Percentiles rank a stretch among this genome's conserved stretches.
phyloP scores from a whole-genome alignment of 1,139 yeast genomes.

The Protomyces arabidopsidicola region DNA sequence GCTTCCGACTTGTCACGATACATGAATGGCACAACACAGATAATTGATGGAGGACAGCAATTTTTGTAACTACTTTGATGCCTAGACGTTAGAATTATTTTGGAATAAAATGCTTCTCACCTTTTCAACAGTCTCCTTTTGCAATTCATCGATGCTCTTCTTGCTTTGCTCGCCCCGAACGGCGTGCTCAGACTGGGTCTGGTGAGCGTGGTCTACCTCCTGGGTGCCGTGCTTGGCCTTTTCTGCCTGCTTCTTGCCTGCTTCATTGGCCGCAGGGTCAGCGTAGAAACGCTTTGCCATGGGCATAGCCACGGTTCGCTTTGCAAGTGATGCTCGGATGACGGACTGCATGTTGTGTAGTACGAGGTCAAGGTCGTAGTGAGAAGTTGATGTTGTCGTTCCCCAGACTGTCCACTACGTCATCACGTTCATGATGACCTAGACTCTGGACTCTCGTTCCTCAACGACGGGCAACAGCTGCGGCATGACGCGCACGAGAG shows the following conservation, averaged over 20 bases:
- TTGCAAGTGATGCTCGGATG: not conserved
- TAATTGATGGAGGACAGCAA: constrained; percentile 60
- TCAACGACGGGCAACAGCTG: not conserved
- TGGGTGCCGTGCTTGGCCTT: constrained; percentile 18
- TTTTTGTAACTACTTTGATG: not conserved
- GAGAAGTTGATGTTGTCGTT: too few relatives aligned
- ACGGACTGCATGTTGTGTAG: not conserved
- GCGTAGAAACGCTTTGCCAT: constrained; percentile 9
- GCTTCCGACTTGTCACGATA: constrained; percentile 60
- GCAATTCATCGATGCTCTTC: constrained; percentile 20
- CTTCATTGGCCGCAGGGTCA: constrained; percentile 18
- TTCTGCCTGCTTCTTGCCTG: constrained; percentile 24
- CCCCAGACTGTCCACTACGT: too few relatives aligned
- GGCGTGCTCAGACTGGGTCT: constrained; percentile 24
- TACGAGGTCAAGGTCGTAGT: not conserved
- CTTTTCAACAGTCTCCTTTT: constrained; percentile 19
- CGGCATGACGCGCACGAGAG: constrained; percentile 2
- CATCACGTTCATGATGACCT: too few relatives aligned
- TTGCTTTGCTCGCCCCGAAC: constrained; percentile 21
- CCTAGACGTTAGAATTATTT: not conserved
- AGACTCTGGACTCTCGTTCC: too few relatives aligned
- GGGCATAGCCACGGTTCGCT: not conserved
- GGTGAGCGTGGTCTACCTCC: constrained; percentile 23
- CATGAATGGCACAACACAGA: constrained; percentile 62
- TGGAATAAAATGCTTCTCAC: not conserved